Base-by-base conservation (phyloP, 495 filamentous ascomycete genomes). In the Daldinia vernicosa region DNA sequence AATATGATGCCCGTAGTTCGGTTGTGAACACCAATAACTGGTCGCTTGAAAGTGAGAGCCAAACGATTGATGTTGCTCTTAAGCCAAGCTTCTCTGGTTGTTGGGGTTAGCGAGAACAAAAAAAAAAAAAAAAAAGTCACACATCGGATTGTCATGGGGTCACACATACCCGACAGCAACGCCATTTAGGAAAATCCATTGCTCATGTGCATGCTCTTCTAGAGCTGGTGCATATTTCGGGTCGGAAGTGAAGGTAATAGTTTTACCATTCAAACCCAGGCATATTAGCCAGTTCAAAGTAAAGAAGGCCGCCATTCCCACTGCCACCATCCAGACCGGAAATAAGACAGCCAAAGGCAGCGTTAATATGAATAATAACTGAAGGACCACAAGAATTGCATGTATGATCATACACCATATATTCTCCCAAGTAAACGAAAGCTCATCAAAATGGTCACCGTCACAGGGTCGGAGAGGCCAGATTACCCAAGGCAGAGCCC, bases 21-120 rank as follows among this genome's bases (percentile, higher is more conserved):
- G 73, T 95, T 97, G 67, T 94, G 93, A n/a, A 96, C 85, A n/a
- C 92, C 93, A 0, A 87, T 84, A 22, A 97, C 79, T 2, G 86
- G 89, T 6, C 93, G 85, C 56, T 90, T 88, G 74, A 96, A 97
- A 30, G 89, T 93, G 53, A 87, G 78, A 0, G 91, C 87, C 9
- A 95, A 79, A 11, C 90, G 85, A 74, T 97, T 85, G 60, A 95
- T 80, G 69, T 92, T 93, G 51, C 78, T 82, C 78, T 91, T 87
- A 12, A 92, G 78, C 84, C 89, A 89, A 67, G 85, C 81, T 37
- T 84, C 79, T 24, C 85, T 84, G 37, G 12, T 33, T 11, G 14
- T 52, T 32, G 19, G 28, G 24, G 61, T 68, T 47, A 71, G 74
- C 53, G 26, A 17, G n/a, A n/a, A n/a, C n/a, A n/a, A n/a, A n/a